Evolutionary conservation across 805 yeast species (phyloP).

Genomic region (Pichia cephalocereana): DNA sequence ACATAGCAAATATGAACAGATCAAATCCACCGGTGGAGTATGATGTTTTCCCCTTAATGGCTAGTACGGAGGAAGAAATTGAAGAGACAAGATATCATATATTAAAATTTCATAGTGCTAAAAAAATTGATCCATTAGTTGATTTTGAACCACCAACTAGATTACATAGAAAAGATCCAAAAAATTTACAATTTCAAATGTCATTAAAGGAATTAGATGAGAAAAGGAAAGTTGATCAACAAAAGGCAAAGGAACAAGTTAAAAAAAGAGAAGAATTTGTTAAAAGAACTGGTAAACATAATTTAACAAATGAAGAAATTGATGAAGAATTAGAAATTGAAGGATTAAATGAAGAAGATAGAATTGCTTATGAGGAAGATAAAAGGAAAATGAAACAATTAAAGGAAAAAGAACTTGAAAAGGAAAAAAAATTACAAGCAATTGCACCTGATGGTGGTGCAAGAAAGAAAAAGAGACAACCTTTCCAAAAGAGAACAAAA

Average conservation of each 20-base stretch:
- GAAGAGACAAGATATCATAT: constrained; percentile 71
- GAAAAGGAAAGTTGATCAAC: constrained; percentile 41
- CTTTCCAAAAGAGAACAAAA: constrained; percentile 70
- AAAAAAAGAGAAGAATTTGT: constrained; percentile 30
- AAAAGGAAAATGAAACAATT: constrained; percentile 20
- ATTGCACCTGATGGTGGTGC: constrained; percentile 94
- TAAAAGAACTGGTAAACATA: constrained; percentile 11
- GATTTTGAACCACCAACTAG: constrained; percentile 78
- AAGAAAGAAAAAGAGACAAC: constrained; percentile 47
- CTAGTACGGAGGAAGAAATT: constrained; percentile 64
- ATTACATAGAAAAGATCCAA: constrained; percentile 88
- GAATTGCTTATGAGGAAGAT: constrained; percentile 24
- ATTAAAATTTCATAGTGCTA: constrained; percentile 67
- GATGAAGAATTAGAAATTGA: constrained; percentile 24
- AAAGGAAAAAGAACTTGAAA: constrained; percentile 28
- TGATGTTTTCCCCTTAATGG: constrained; percentile 51
- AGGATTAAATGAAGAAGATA: constrained; percentile 31
- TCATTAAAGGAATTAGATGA: constrained; percentile 68
- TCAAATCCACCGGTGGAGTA: constrained; percentile 9
- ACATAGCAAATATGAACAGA: too few relatives aligned
- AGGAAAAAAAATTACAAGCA: constrained; percentile 44
- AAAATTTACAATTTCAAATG: constrained; percentile 79
- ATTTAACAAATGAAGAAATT: constrained; percentile 16
- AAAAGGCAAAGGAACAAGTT: constrained; percentile 28
- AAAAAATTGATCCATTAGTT: constrained; percentile 58